Evolutionary conservation across 768 basidiomycete genomes (phyloP).

Genomic region (Hemileccinum rubropunctum): DNA sequence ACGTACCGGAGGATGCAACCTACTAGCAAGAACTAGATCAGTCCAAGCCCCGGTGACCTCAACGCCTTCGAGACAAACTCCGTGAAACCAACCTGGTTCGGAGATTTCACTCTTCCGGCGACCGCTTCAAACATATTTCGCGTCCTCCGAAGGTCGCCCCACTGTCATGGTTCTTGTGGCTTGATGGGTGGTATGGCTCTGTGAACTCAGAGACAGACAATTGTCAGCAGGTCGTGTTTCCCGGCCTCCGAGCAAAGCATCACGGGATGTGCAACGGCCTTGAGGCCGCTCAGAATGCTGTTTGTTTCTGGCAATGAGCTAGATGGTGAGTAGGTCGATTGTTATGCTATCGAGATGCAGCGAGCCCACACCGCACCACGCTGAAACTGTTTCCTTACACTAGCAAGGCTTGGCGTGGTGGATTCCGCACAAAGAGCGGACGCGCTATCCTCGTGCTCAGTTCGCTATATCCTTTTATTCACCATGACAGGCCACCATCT

Average conservation of each 20-base stretch:
- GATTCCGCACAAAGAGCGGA: slow-evolving; percentile 11
- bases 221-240: background rate
- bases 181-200: background rate
- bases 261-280: background rate
- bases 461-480: background rate
- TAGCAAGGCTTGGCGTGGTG: background rate
- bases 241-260: background rate
- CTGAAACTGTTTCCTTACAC: background rate
- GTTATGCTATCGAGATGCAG: background rate
- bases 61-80: background rate
- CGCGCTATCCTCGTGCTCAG: background rate
- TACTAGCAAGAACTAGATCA: background rate
- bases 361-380: background rate
- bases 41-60: background rate
- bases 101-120: background rate
- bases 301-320: background rate
- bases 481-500: background rate
- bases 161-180: background rate
- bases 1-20: background rate
- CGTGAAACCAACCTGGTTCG: background rate
- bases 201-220: no score
- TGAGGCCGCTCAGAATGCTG: background rate
- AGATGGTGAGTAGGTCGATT: background rate
- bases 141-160: background rate
- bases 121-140: background rate